phyloP scores from a whole-genome alignment of 2,329 filamentous ascomycete genomes.

The Zelopaecilomyces penicillatus region DNA sequence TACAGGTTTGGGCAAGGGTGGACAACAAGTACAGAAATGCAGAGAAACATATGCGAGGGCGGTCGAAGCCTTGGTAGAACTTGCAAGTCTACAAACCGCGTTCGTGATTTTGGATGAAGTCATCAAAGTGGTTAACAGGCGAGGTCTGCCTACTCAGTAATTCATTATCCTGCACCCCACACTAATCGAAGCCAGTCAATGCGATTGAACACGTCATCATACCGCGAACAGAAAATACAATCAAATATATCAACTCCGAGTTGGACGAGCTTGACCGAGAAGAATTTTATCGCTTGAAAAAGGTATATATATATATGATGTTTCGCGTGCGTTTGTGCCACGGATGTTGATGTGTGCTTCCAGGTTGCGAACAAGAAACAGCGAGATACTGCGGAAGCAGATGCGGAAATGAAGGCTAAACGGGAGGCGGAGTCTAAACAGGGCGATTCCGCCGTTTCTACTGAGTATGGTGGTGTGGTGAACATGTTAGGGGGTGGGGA shows the following conservation, averaged over 20 bases:
- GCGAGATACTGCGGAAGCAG: slow-evolving; percentile 61
- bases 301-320: slow-evolving; percentile 32
- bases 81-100: slow-evolving; percentile 91
- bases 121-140: slow-evolving; percentile 96
- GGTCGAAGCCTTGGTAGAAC: slow-evolving; percentile 89
- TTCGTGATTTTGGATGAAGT: slow-evolving; percentile 98
- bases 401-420: slow-evolving; percentile 68
- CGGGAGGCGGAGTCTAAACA: slow-evolving; percentile 41
- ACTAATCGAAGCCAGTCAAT: slow-evolving; percentile 54
- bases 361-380: slow-evolving; percentile 75
- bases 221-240: slow-evolving; percentile 96
- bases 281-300: slow-evolving; percentile 96
- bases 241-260: slow-evolving; percentile 99
- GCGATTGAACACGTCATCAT: slow-evolving; percentile 97
- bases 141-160: slow-evolving; percentile 48
- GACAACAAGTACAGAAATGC: slow-evolving; percentile 91
- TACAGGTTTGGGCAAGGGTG: slow-evolving; percentile 92
- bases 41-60: slow-evolving; percentile 93
- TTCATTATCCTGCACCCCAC: slow-evolving; percentile 11
- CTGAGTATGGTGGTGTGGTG: too few species aligned
- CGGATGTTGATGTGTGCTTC: too few species aligned
- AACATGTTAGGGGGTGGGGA: slow-evolving; percentile 67
- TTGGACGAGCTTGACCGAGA: slow-evolving; percentile 95
- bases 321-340: neutral
- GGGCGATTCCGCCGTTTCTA: too few species aligned